Evolutionary conservation across 2,329 filamentous ascomycete genomes (phyloP), one percentile per base, ranked within the genome.

Genomic region (Bimuria novae-zelandiae): DNA sequence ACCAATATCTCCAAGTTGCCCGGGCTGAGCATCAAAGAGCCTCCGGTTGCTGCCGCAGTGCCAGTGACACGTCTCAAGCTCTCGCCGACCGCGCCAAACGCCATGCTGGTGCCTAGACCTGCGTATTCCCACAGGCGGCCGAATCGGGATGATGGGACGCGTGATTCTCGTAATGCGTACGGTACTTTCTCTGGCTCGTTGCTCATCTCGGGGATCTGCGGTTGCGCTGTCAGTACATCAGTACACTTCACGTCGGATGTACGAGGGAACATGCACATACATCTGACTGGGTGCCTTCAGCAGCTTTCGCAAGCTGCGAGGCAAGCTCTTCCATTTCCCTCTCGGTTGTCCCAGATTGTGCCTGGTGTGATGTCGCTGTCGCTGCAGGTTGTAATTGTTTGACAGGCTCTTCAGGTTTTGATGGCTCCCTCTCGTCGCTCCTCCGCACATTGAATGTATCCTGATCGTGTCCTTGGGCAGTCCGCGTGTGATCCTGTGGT

Each of bases 71-170:
- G 85, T 68, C 89, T 90, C 60, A 99, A 77, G 47, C 89, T 84
- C 73, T 99, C 94, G 0, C 86, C 89, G 55, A 97, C 85, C 23
- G 92, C 92, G 1, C 94, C 94, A 64, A 95, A 90, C 7, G 96
- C 86, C 92, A 99, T 96, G 41, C 93, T 95, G 0, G 92, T 93
- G 22, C 92, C 94, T 4, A 99, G 82, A 0, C 94, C 92, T 51
- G 91, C 85, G 70, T 97, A 99, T 74, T 99, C 95, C 90, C 93
- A 97, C 21, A 99, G 77, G 50, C 94, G 84, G 37, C 92, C 89
- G 46, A 99, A 76, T 3, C 94, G 86, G 7, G 92, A 91, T 0
- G 94, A 89, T 1, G 94, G 94, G 0, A 99, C 92, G 57, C 86
- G 87, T 8, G 94, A 99, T 68, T 97, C 93, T 50, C 88, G 83